A percentile compares a stretch with the other conserved stretches of the same genome.
Conservation (phyloP, 768 basidiomycete genomes). For the Tephrocybe sp. region DNA sequence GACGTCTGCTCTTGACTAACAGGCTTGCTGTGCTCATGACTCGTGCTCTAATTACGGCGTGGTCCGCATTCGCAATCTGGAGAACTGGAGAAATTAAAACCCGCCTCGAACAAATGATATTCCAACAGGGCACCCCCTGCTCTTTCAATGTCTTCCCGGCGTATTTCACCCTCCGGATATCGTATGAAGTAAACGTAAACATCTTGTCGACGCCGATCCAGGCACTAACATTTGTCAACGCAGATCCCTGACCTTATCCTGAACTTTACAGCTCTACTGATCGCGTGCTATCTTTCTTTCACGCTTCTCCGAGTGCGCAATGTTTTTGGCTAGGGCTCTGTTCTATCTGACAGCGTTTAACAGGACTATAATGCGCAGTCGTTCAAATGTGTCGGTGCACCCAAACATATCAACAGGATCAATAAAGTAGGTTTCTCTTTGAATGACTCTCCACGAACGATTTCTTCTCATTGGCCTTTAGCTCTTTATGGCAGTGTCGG, state of each 20-base stretch:
- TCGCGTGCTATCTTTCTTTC: constrained; percentile 45
- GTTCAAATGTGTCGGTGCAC: constrained; percentile 55
- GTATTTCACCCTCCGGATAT: constrained; percentile 41
- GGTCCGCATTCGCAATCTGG: constrained; percentile 54
- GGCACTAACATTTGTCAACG: neutral
- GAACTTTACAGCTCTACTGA: constrained; percentile 40
- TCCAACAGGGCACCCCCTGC: constrained; percentile 43
- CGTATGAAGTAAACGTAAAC: constrained; percentile 38
- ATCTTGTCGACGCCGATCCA: neutral
- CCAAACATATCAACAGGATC: constrained; percentile 46
- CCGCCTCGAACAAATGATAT: constrained; percentile 38
- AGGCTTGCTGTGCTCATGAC: constrained; percentile 51
- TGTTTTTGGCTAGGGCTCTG: neutral
- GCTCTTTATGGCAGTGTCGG: constrained; percentile 56
- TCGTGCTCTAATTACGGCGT: constrained; percentile 44
- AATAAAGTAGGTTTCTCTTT: constrained; percentile 39
- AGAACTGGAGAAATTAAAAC: constrained; percentile 35
- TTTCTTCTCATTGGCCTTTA: constrained; percentile 17
- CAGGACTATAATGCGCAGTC: constrained; percentile 47
- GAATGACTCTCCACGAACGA: neutral
- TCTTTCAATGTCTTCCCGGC: constrained; percentile 43
- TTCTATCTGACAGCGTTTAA: neutral
- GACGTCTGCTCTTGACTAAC: neutral
- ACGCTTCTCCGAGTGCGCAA: constrained; percentile 40
- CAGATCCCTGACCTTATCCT: constrained; percentile 53